Percentiles rank a stretch among this genome's conserved stretches.
Conservation (phyloP, 2,329 filamentous ascomycete species). For the Diaporthe australafricana region DNA sequence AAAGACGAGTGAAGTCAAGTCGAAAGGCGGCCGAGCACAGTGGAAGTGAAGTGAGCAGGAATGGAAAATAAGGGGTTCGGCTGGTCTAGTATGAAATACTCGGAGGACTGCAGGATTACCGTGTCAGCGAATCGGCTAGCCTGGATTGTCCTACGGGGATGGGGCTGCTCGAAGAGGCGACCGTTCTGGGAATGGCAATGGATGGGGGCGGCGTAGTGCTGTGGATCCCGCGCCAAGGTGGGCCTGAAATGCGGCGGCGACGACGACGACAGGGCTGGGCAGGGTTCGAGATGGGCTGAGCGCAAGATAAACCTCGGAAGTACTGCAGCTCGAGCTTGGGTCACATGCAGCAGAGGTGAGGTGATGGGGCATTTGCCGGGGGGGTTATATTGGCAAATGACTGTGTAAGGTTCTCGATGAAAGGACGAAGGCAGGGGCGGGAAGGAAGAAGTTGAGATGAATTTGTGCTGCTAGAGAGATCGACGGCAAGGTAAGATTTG, state of each 20-base stretch:
- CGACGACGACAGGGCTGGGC: constrained; percentile 29
- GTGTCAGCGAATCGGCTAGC: constrained; percentile 36
- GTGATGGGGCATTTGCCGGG: neutral
- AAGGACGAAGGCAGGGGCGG: constrained; percentile 21
- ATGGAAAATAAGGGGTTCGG: constrained; percentile 34
- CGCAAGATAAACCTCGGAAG: constrained; percentile 14
- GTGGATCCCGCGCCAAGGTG: constrained; percentile 34
- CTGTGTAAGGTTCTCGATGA: constrained; percentile 4
- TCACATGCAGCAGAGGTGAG: constrained; percentile 10
- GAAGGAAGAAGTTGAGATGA: constrained; percentile 27
- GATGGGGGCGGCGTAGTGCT: constrained; percentile 22
- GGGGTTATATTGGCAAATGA: neutral
- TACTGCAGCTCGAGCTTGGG: neutral
- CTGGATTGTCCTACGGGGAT: constrained; percentile 23
- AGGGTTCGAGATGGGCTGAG: neutral
- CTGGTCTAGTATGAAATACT: constrained; percentile 35
- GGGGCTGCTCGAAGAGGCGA: constrained; percentile 34
- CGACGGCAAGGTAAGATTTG: constrained; percentile 19
- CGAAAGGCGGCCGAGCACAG: constrained; percentile 18
- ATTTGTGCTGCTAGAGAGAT: constrained; percentile 17
- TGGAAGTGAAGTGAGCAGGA: constrained; percentile 20
- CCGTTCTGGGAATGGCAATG: constrained; percentile 24
- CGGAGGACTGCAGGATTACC: constrained; percentile 25
- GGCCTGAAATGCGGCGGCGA: constrained; percentile 33
- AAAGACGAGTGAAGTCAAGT: constrained; percentile 38